Evolutionary conservation across 176 grass and related monocot genomes (phyloP), one percentile per base, ranked within the genome.

Genomic region (Areca catechu): DNA sequence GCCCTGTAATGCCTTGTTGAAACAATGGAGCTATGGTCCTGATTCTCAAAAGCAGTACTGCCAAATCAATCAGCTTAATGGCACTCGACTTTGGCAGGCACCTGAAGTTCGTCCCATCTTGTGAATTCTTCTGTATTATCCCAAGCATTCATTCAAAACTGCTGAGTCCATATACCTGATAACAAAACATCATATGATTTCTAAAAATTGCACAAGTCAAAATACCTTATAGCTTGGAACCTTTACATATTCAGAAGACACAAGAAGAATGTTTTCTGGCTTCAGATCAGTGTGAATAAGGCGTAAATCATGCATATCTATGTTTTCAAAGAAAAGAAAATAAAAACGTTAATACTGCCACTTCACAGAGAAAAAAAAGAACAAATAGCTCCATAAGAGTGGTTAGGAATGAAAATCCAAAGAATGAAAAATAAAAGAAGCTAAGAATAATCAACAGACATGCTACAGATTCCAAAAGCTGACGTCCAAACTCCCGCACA

Each of bases 201-300:
- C 56, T 66, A 74, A 48, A 76, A 54, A 57, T 56, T 67, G 53
- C 30, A 59, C 62, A 18, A 77, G 48, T 74, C 72, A 74, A 79
- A 34, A 47, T 83, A 97, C 93, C 83, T 97, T 91, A 51, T 61
- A 66, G 71, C 61, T 74, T 77, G 86, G 93, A 62, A 97, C 65
- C 60, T 88, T 90, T 82, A 97, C 76, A 60, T 75, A 91, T 34
- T 91, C 93, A 25, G 86, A 82, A 65, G 93, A 97, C 50, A 76
- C 80, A 43, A 97, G 86, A 47, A 97, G 93, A 77, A 97, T 85
- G 72, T 97, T 97, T 77, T 97, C 93, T 69, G 93, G 93, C 86
- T 97, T 97, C 75, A 97, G 83, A 91, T 97, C 93, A 69, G 93
- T 97, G 83, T 97, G 93, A 77, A 97, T 97, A 84, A 97, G 80